Evolutionary conservation across 768 basidiomycete genomes (phyloP).

Genomic region (Serendipita sp.): DNA sequence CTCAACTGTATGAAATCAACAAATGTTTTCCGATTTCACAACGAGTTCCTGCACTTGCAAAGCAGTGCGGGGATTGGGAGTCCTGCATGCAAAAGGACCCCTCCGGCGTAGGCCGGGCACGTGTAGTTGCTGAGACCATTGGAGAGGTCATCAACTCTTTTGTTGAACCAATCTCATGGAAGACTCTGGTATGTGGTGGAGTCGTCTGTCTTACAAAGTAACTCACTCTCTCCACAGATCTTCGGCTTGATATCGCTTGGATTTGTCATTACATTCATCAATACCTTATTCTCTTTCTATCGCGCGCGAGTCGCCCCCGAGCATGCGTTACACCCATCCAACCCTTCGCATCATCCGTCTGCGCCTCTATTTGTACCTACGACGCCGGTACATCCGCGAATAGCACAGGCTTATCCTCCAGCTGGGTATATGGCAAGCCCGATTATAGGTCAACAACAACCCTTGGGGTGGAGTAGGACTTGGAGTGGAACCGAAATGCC

Average conservation of each 20-base stretch:
- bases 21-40: constrained; percentile 44
- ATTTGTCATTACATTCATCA: constrained; percentile 66
- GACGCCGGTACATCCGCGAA: background rate
- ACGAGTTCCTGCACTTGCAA: constrained; percentile 74
- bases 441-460: background rate
- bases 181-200: constrained; percentile 57
- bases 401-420: no score
- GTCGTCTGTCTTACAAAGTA: background rate
- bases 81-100: constrained; percentile 93
- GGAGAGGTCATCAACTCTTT: constrained; percentile 94
- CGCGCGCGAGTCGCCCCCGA: constrained; percentile 43
- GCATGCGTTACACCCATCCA: background rate
- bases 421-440: background rate
- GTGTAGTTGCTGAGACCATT: constrained; percentile 84
- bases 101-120: constrained; percentile 70
- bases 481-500: background rate
- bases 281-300: constrained; percentile 61
- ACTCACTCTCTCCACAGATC: constrained; percentile 23
- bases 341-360: no score
- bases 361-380: background rate
- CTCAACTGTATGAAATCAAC: constrained; percentile 65
- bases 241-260: constrained; percentile 62
- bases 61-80: constrained; percentile 80
- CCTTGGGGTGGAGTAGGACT: background rate
- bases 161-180: constrained; percentile 95